These are phyloP conservation scores for Apodospora peruviana DNA, from an alignment of 495 filamentous ascomycete genomes.

Conservation along the genomic window DNA sequence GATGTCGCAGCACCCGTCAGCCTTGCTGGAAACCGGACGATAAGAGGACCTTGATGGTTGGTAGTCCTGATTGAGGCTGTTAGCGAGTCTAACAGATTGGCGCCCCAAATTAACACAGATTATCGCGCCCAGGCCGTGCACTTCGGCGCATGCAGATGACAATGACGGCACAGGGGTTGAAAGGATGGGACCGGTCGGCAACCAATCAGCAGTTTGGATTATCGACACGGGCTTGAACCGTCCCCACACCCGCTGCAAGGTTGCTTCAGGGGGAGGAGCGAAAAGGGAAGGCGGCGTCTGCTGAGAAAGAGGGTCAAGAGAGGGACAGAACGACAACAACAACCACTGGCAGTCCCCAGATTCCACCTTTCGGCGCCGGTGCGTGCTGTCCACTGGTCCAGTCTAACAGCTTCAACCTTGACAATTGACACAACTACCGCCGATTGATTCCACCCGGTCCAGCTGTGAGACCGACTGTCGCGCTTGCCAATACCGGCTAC, in stretches of 20 bases:
- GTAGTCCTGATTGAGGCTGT: slow-evolving; percentile 5
- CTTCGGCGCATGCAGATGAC: slow-evolving; percentile 1
- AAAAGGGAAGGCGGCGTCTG: slow-evolving; percentile 13
- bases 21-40: neutral
- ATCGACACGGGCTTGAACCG: neutral
- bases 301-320: slow-evolving; percentile 2
- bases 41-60: neutral
- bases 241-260: slow-evolving; percentile 14
- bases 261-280: slow-evolving; percentile 1
- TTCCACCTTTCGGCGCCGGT: too few relatives aligned
- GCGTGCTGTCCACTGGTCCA: too few relatives aligned
- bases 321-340: slow-evolving; percentile 6
- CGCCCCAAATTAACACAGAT: slow-evolving; percentile 1
- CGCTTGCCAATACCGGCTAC: neutral
- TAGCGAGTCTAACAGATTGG: neutral
- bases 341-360: neutral
- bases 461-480: too few relatives aligned
- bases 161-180: slow-evolving; percentile 1
- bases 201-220: slow-evolving; percentile 8
- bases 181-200: neutral
- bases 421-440: too few relatives aligned
- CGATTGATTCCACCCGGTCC: too few relatives aligned
- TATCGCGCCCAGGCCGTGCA: neutral
- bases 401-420: too few relatives aligned
- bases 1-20: neutral